Percentiles rank a stretch among this genome's conserved stretches.
Conservation (phyloP, 2,329 filamentous ascomycete genomes). For the Lecanicillium sp. region DNA sequence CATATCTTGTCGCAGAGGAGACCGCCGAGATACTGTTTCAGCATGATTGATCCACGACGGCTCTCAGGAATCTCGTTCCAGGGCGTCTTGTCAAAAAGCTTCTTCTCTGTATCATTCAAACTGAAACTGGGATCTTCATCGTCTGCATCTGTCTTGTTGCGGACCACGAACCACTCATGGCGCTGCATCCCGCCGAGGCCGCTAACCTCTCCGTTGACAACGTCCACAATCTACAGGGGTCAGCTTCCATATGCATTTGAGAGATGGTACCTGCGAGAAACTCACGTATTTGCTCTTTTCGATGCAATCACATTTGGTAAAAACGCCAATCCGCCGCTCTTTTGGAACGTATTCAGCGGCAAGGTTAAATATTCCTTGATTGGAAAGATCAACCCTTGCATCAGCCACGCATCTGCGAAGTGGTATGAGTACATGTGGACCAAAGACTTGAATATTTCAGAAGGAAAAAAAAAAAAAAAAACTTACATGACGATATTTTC, state of each 20-base stretch:
- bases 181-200: constrained; percentile 8
- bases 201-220: constrained; percentile 6
- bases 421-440: constrained; percentile 1
- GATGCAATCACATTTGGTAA: constrained; percentile 28
- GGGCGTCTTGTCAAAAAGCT: constrained; percentile 10
- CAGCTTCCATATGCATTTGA: neutral
- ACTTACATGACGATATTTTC: constrained; percentile 31
- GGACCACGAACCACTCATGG: constrained; percentile 27
- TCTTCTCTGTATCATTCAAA: constrained; percentile 16
- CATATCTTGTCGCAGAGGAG: constrained; percentile 26
- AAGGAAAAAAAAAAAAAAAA: fast-evolving
- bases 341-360: constrained; percentile 19
- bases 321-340: constrained; percentile 24
- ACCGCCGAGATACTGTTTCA: constrained; percentile 20
- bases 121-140: constrained; percentile 16
- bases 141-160: constrained; percentile 20
- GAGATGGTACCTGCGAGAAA: neutral
- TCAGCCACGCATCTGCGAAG: constrained; percentile 23
- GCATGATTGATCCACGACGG: constrained; percentile 19
- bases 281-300: constrained; percentile 12
- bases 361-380: constrained; percentile 20
- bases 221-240: constrained; percentile 4
- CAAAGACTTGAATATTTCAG: too few species aligned
- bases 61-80: constrained; percentile 18
- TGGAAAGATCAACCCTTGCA: constrained; percentile 20